Evolutionary conservation across 148 eudicot genomes (phyloP).

Genomic region (Dysphania ambrosioides): DNA sequence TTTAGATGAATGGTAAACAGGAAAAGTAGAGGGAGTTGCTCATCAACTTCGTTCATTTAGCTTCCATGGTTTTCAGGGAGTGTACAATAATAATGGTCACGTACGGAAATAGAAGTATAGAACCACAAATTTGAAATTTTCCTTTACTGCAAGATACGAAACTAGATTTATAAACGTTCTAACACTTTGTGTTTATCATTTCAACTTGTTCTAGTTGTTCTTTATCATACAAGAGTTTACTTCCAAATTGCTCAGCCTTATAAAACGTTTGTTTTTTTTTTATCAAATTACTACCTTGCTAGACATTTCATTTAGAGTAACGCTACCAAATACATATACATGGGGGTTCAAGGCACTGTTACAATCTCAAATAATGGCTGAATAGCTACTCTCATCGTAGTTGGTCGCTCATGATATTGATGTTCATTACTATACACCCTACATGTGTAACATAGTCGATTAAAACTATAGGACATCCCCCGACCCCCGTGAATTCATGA

Average conservation of each 20-base stretch:
- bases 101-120: constrained; percentile 42
- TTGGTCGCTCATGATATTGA: not conserved
- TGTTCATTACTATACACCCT: not conserved
- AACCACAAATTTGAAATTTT: constrained; percentile 44
- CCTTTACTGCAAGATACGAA: constrained; percentile 53
- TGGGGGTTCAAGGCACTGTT: not conserved
- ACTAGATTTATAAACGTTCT: constrained; percentile 66
- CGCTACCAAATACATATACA: not conserved
- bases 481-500: not conserved
- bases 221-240: not conserved
- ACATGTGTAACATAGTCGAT: not conserved
- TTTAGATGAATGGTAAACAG: constrained; percentile 71
- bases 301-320: not conserved
- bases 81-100: constrained; percentile 41
- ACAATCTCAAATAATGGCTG: too few relatives aligned
- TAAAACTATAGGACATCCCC: not conserved
- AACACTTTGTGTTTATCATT: not conserved
- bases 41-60: constrained; percentile 63
- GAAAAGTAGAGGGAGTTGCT: constrained; percentile 36
- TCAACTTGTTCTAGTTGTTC: not conserved
- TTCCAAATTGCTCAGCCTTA: not conserved
- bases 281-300: not conserved
- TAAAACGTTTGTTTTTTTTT: not conserved
- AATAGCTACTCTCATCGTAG: not conserved
- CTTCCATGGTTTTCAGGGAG: constrained; percentile 73